Evolutionary conservation across 1,139 yeast species (phyloP), one percentile per base, ranked within the genome.

Genomic region (Suhomyces choctaworum): DNA sequence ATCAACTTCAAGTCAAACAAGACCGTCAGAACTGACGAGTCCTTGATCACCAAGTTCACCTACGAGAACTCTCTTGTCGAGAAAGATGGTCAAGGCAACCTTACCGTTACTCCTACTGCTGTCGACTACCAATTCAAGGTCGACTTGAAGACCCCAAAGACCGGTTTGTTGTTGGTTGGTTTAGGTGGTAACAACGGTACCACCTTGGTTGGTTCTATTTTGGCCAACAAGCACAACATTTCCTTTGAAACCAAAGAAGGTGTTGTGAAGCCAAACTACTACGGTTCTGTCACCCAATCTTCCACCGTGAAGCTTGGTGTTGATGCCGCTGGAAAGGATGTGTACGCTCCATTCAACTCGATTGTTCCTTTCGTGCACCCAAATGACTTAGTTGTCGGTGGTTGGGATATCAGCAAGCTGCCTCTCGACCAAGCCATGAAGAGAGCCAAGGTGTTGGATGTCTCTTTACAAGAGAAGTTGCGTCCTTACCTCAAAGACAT

Each of bases 101-200:
- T 76, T 54, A 64, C 66, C 36, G 95, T 89, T 37, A 79, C 82
- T 16, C 95, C 95, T 14, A 77, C 84, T 42, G 60, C 75, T 40
- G 73, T 73, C 46, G 85, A 87, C 47, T 87, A 88, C 59, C 84
- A 88, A 56, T 90, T 90, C 74, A 86, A 87, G 64, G 82, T 87
- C 35, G 94, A 88, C 54, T 73, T 87, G 59, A 76, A 73, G 46
- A 81, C 83, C 37, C 96, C 96, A 50, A 88, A 83, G 66, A 78
- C 89, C 37, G 97, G 97, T 57, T 71, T 90, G 46, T 67, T 90
- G 79, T 75, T 90, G 48, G 97, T 90, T 36, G 97, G 97, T 50
- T 75, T 89, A 50, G 97, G 97, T 54, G 97, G 97, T 66, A 90
- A 90, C 73, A 90, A 90, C 58, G 97, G 97, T 64, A 76, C 96